These are phyloP conservation scores for Senecio squalidus DNA, from an alignment of 140 eudicot species.

Conservation along the genomic window DNA sequence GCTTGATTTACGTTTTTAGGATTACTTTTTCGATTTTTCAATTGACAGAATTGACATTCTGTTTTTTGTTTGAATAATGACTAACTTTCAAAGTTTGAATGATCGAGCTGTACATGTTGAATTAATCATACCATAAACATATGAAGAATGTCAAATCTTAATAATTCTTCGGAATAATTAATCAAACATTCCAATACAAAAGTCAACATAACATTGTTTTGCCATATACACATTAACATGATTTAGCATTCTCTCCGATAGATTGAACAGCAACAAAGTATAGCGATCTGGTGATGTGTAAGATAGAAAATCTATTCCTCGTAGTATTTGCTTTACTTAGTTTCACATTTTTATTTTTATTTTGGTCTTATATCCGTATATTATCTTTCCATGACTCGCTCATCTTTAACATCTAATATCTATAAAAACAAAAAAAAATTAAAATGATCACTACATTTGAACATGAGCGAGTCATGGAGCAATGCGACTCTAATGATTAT, in stretches of 20 bases:
- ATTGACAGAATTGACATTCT: constrained; percentile 18
- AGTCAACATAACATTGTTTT: no score
- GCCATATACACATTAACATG: no score
- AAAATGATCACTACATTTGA: not conserved
- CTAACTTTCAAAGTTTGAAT: constrained; percentile 10
- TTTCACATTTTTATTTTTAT: not conserved
- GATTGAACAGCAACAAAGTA: no score
- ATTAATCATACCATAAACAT: constrained; percentile 10
- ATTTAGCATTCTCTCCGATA: no score
- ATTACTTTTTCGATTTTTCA: constrained; percentile 2
- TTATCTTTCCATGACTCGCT: not conserved
- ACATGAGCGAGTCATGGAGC: constrained; percentile 1
- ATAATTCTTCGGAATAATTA: no score
- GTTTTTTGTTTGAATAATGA: constrained; percentile 8
- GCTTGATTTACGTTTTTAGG: constrained; percentile 14
- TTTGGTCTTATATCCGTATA: no score
- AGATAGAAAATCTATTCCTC: no score
- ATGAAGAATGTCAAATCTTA: no score
- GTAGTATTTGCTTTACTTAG: constrained; percentile 5
- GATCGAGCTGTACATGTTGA: constrained; percentile 29
- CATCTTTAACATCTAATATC: not conserved
- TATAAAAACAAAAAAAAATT: not conserved
- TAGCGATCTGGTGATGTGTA: no score
- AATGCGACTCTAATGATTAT: not conserved
- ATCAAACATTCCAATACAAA: no score